Conservation (phyloP, 2,329 filamentous ascomycete species). For the Colletotrichum sp. region DNA sequence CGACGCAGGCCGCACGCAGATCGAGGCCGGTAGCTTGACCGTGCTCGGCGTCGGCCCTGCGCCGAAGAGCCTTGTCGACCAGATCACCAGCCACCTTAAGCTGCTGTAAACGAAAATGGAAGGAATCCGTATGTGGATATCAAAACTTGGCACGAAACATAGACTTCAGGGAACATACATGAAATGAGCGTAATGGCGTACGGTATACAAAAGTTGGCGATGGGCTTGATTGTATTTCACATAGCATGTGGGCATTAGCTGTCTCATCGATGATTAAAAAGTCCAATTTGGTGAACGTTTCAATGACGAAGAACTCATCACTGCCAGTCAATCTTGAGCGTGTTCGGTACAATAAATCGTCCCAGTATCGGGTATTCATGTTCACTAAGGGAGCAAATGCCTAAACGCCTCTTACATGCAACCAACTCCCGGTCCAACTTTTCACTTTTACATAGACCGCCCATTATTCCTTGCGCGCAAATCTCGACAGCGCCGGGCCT, state of each 20-base stretch:
- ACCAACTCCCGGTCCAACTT: constrained; percentile 18
- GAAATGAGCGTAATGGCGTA: constrained; percentile 12
- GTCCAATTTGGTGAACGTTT: not conserved
- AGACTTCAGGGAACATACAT: constrained; percentile 7
- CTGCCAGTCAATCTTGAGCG: not conserved
- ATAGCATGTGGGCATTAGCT: not conserved
- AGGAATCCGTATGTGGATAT: not conserved
- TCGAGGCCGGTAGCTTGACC: constrained; percentile 89
- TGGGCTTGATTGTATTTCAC: not conserved
- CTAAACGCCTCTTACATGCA: constrained; percentile 25
- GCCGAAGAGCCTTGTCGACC: constrained; percentile 85
- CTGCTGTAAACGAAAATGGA: constrained; percentile 62
- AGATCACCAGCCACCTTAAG: constrained; percentile 85
- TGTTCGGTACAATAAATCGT: not conserved
- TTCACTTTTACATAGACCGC: not conserved
- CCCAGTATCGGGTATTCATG: constrained; percentile 23
- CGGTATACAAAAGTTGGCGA: constrained; percentile 18
- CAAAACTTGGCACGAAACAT: not conserved
- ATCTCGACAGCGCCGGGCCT: constrained; percentile 85
- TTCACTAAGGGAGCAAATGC: constrained; percentile 19
- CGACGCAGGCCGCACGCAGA: constrained; percentile 97
- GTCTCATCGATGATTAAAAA: not conserved
- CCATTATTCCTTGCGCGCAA: constrained; percentile 72
- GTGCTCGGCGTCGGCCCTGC: constrained; percentile 85
- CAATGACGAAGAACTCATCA: no score